Base-by-base conservation (phyloP, 2,329 filamentous ascomycete genomes). In the Trichophyton equinum region DNA sequence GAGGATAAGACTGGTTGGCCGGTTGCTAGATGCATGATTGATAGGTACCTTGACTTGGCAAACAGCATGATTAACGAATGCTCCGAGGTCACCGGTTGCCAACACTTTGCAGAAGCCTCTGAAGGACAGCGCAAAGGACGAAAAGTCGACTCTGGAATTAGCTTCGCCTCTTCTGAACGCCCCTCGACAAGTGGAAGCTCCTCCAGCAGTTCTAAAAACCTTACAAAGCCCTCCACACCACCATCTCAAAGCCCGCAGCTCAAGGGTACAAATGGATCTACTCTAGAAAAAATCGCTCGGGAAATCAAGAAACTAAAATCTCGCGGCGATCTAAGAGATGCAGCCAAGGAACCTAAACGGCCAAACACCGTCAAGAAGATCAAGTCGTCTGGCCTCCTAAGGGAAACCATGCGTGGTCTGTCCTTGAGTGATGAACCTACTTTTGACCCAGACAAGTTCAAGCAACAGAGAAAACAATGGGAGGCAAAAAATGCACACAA, bases 121-220 rank as follows among this genome's bases (percentile, higher is more conserved):
- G 57, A 59, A n/a, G 67, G 68, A n/a, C 63, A 69, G 49, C 65
- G 69, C 59, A 68, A 69, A 63, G 63, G 62, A 56, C 72, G 74
- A 60, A 85, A 85, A 71, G 80, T 80, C 22, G 84, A 86, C 68
- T 86, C 84, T 2, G 84, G 83, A 20, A 80, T 85, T 62, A 85
- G 82, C 70, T 84, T 85, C 66, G 76, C 75, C 57, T 74, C 73
- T 1, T 65, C 69, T 25, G 71, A 71, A 47, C 71, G 69, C 33
- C 69, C 73, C 33, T 71, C 72, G 8, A 74, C 74, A 30, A 74
- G 69, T 63, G 73, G 72, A 65, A 71, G 67, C 61, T 64, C 64
- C n/a, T 67, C 67, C 55, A 67, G 66, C 60, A 69, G 68, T 62
- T 64, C 64, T 62, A 70, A 66, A 60, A 65, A 61, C n/a, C 60